Conservation (phyloP, 2,329 filamentous ascomycete genomes). For the Rugonectria rugulosa region DNA sequence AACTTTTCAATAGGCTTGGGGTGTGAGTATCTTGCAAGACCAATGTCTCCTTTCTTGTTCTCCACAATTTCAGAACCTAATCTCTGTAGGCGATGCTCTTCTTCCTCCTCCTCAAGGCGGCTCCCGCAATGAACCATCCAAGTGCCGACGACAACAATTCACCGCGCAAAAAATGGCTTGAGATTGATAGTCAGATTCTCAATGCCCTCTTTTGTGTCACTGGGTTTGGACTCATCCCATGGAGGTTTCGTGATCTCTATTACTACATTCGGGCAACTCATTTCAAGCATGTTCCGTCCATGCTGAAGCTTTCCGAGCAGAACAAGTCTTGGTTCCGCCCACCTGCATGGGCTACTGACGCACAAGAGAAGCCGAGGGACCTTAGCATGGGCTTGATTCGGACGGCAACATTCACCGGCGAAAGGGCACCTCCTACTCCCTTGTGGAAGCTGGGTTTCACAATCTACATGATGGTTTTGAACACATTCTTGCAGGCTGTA, state of each 20-base stretch:
- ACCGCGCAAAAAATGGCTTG: slow-evolving; percentile 79
- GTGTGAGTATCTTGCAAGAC: slow-evolving; percentile 29
- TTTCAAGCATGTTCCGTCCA: slow-evolving; percentile 27
- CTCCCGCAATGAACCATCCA: slow-evolving; percentile 14
- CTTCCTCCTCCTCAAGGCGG: slow-evolving; percentile 38
- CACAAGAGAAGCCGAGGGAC: neutral
- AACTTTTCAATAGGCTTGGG: slow-evolving; percentile 27
- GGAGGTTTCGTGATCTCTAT: slow-evolving; percentile 81
- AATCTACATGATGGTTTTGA: slow-evolving; percentile 20
- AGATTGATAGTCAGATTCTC: slow-evolving; percentile 80
- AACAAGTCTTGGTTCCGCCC: slow-evolving; percentile 40
- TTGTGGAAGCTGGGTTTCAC: slow-evolving; percentile 19
- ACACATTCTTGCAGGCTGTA: slow-evolving; percentile 7
- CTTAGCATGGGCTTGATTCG: neutral
- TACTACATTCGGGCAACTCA: slow-evolving; percentile 48
- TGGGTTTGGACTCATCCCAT: slow-evolving; percentile 81
- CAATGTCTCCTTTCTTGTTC: neutral
- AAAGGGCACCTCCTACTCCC: slow-evolving; percentile 11
- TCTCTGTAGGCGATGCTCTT: slow-evolving; percentile 38
- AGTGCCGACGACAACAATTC: slow-evolving; percentile 73
- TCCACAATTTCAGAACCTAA: slow-evolving; percentile 10
- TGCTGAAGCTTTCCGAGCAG: slow-evolving; percentile 32
- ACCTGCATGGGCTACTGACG: slow-evolving; percentile 31
- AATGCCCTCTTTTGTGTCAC: slow-evolving; percentile 87
- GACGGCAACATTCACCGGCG: slow-evolving; percentile 9